phyloP scores from a whole-genome alignment of 306 rosid genomes.

The Trifolium fragiferum region DNA sequence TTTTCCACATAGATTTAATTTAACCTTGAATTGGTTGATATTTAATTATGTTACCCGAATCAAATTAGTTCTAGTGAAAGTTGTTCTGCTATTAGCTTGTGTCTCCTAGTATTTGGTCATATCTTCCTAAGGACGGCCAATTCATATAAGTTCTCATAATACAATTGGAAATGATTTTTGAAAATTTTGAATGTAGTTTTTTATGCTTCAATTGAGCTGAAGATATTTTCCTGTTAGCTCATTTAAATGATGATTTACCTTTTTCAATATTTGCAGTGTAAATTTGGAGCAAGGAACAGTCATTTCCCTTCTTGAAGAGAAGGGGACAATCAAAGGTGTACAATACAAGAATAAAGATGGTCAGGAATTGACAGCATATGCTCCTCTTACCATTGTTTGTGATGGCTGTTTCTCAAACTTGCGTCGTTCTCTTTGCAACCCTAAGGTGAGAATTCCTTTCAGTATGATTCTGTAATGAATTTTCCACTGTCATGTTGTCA shows the following conservation, averaged over 20 bases:
- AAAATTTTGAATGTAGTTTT: conserved; percentile 18
- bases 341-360: conserved; percentile 83
- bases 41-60: conserved; percentile 31
- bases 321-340: conserved; percentile 86
- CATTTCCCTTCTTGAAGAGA: conserved; percentile 88
- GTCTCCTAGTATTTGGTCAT: conserved; percentile 28
- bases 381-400: conserved; percentile 94
- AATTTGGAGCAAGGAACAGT: conserved; percentile 90
- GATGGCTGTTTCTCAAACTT: conserved; percentile 98
- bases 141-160: conserved; percentile 7
- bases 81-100: conserved; percentile 26
- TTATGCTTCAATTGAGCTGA: conserved; percentile 32
- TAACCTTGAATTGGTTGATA: conserved; percentile 17
- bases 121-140: conserved; percentile 5
- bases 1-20: conserved; percentile 14
- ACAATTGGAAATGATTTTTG: conserved; percentile 16
- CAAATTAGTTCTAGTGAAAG: conserved; percentile 13
- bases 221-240: conserved; percentile 20
- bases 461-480: conserved; percentile 13
- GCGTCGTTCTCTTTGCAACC: conserved; percentile 92
- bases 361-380: conserved; percentile 66
- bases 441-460: conserved; percentile 65
- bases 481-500: conserved; percentile 9
- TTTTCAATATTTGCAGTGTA: conserved; percentile 57
- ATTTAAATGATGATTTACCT: conserved; percentile 15